Evolutionary conservation across 1,284 basidiomycete genomes (phyloP).

Genomic region (Stygiomarasmius scandens): DNA sequence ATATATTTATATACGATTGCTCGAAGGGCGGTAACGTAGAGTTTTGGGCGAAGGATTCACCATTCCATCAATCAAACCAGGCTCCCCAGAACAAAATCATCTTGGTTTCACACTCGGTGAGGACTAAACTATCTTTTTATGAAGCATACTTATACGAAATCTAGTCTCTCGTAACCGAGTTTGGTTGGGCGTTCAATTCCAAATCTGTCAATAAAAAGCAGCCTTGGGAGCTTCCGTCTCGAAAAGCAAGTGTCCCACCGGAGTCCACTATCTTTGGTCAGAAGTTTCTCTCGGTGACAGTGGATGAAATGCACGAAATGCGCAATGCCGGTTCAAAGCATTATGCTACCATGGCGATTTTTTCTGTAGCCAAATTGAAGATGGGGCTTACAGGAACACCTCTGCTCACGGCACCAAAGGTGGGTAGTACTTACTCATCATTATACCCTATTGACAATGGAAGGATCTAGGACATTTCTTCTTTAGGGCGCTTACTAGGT

Average conservation of each 20-base stretch:
- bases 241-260: not conserved
- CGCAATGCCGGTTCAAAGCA: conserved; percentile 29
- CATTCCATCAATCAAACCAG: conserved; percentile 24
- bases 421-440: conserved; percentile 19
- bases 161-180: conserved; percentile 22
- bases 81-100: conserved; percentile 23
- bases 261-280: conserved; percentile 26
- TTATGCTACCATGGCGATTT: conserved; percentile 15
- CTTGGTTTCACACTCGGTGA: conserved; percentile 29
- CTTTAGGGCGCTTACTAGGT: conserved; percentile 29
- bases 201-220: not conserved
- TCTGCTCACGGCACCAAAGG: conserved; percentile 32
- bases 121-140: conserved; percentile 1
- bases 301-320: conserved; percentile 35
- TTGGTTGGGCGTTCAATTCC: not conserved
- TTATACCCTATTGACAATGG: not conserved
- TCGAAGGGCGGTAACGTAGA: conserved; percentile 1
- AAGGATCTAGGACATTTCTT: conserved; percentile 27
- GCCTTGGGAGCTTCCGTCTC: conserved; percentile 23
- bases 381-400: conserved; percentile 36
- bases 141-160: not conserved
- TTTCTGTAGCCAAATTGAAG: conserved; percentile 9
- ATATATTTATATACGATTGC: conserved; percentile 28
- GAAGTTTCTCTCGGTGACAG: conserved; percentile 21
- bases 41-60: conserved; percentile 30